Conservation (phyloP, 2,329 filamentous ascomycete species). For the Fusarium sp. region DNA sequence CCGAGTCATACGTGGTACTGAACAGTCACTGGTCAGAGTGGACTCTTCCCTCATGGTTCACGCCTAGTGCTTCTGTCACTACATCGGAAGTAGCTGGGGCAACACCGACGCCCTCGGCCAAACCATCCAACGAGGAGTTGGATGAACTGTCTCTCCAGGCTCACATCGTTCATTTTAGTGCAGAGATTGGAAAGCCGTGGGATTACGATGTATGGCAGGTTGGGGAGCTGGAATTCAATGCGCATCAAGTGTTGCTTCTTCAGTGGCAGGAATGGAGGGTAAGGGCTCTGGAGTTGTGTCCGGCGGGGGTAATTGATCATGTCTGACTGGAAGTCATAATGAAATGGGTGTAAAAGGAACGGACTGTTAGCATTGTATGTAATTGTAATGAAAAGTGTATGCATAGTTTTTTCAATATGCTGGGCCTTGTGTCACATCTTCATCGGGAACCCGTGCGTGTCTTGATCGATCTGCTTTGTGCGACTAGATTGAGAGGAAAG, state of each 20-base stretch:
- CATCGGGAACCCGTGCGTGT: background rate
- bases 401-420: background rate
- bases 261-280: conserved; percentile 30
- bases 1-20: conserved; percentile 20
- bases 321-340: background rate
- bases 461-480: background rate
- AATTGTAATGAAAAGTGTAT: background rate
- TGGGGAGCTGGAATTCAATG: conserved; percentile 10
- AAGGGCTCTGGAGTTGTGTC: conserved; percentile 16
- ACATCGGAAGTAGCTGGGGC: background rate
- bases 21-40: conserved; percentile 36
- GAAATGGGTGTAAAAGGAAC: background rate
- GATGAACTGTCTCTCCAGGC: conserved; percentile 26
- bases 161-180: conserved; percentile 28
- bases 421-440: no score
- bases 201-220: conserved; percentile 8
- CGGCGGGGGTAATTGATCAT: conserved; percentile 17
- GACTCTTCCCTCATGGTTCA: conserved; percentile 31
- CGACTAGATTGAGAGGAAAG: background rate
- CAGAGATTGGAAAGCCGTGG: conserved; percentile 27
- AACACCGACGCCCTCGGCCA: background rate
- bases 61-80: background rate
- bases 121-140: conserved; percentile 8
- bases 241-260: conserved; percentile 19
- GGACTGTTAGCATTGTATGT: background rate